These are phyloP conservation scores for Mucor mucedo DNA, from an alignment of 371 early-diverging fungal genomes.

Conservation along the genomic window DNA sequence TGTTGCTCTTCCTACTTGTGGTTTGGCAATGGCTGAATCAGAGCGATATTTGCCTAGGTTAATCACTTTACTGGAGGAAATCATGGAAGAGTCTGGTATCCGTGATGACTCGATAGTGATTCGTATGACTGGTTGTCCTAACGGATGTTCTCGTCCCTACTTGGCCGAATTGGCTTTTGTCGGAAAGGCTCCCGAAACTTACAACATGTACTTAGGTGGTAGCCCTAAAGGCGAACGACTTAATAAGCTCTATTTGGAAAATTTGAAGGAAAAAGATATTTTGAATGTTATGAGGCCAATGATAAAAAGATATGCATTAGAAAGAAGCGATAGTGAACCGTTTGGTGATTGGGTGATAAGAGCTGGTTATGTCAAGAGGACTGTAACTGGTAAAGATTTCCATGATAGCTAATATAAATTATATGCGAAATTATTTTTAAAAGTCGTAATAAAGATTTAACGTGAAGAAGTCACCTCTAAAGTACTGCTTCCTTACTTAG, in stretches of 20 bases:
- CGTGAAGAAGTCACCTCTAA: too few relatives aligned
- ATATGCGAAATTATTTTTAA: too few relatives aligned
- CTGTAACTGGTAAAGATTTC: background rate
- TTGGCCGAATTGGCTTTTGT: conserved; percentile 90
- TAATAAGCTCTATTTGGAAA: conserved; percentile 86
- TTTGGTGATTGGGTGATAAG: conserved; percentile 94
- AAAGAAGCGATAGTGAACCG: conserved; percentile 71
- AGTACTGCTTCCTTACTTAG: too few relatives aligned
- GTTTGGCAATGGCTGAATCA: conserved; percentile 92
- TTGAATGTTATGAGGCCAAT: conserved; percentile 71
- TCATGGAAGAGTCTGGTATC: conserved; percentile 78
- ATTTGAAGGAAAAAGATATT: conserved; percentile 82
- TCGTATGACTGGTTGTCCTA: conserved; percentile 95
- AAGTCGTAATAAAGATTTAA: background rate
- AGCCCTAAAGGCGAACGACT: conserved; percentile 80
- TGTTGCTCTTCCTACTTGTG: conserved; percentile 91
- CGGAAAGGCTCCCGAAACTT: conserved; percentile 88
- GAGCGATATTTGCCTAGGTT: conserved; percentile 88
- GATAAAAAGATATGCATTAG: conserved; percentile 74
- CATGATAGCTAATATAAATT: background rate
- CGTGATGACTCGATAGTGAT: conserved; percentile 84
- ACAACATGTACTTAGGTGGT: conserved; percentile 92
- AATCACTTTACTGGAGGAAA: conserved; percentile 72
- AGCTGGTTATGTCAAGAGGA: conserved; percentile 62
- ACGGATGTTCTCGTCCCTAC: conserved; percentile 91